phyloP scores from a whole-genome alignment of 148 eudicot species.

The Euryodendron excelsum region DNA sequence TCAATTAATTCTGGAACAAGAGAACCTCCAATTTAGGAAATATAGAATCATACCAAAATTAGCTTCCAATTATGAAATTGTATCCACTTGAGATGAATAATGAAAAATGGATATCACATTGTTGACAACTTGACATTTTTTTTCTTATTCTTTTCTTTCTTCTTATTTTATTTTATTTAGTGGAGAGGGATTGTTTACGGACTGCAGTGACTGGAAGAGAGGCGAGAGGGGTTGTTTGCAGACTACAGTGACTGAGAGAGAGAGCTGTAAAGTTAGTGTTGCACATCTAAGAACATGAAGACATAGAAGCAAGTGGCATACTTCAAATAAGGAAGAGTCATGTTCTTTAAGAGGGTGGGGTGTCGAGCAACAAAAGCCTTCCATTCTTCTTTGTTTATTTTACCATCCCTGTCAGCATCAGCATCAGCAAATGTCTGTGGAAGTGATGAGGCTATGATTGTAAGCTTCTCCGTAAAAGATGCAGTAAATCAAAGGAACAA shows the following conservation, averaged over 20 bases:
- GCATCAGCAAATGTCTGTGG: conserved; percentile 86
- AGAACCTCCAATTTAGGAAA: neutral
- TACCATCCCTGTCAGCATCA: conserved; percentile 79
- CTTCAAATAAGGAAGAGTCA: conserved; percentile 93
- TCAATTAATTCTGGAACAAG: neutral
- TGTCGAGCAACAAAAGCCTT: conserved; percentile 55
- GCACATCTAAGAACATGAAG: neutral
- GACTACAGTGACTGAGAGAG: too few species aligned
- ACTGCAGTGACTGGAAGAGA: neutral
- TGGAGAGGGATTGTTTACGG: neutral
- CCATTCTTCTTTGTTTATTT: conserved; percentile 78
- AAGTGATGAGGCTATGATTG: neutral
- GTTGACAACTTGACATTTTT: too few species aligned
- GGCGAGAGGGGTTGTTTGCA: too few species aligned
- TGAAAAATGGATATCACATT: too few species aligned
- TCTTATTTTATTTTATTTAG: too few species aligned
- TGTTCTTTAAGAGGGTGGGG: conserved; percentile 76
- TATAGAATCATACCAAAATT: too few species aligned
- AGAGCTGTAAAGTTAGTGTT: neutral
- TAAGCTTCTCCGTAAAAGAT: neutral
- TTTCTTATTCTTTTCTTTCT: too few species aligned
- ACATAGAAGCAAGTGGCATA: conserved; percentile 32
- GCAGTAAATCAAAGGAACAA: neutral
- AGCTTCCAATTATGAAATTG: too few species aligned
- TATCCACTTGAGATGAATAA: too few species aligned